A percentile compares a stretch with the other conserved stretches of the same genome.
These are phyloP conservation scores for Schizosaccharomyces octosporus DNA, from an alignment of 805 yeast genomes.

Conservation along the genomic window DNA sequence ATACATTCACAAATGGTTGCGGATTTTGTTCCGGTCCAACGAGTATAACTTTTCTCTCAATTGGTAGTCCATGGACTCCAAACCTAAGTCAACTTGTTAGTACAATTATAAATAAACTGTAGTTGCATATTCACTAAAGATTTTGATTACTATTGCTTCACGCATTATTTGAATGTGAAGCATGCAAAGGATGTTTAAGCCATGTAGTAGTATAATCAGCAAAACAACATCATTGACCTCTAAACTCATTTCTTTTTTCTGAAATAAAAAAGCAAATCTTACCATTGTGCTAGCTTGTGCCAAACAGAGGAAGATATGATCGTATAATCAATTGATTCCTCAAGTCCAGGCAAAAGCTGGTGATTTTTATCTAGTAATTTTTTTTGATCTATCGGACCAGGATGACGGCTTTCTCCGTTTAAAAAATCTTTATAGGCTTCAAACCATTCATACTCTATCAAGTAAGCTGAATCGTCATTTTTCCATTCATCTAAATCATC, in stretches of 20 bases:
- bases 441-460: neutral
- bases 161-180: too few species aligned
- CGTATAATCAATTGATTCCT: slow-evolving; percentile 4
- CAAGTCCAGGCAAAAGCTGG: neutral
- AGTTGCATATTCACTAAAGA: too few species aligned
- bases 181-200: too few species aligned
- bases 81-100: neutral
- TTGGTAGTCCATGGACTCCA: neutral
- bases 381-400: slow-evolving; percentile 7
- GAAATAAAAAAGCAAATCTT: neutral
- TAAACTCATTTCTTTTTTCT: too few species aligned
- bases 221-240: too few species aligned
- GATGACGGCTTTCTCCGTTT: neutral
- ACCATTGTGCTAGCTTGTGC: slow-evolving; percentile 6
- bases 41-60: neutral
- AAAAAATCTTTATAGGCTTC: neutral
- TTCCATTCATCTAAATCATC: neutral
- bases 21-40: neutral
- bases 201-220: too few species aligned
- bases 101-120: too few species aligned
- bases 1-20: neutral
- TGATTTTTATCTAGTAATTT: slow-evolving; percentile 4
- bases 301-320: slow-evolving; percentile 7
- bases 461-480: neutral
- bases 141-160: too few species aligned